phyloP scores from a whole-genome alignment of 768 basidiomycete genomes.

The Lactarius tabidus region DNA sequence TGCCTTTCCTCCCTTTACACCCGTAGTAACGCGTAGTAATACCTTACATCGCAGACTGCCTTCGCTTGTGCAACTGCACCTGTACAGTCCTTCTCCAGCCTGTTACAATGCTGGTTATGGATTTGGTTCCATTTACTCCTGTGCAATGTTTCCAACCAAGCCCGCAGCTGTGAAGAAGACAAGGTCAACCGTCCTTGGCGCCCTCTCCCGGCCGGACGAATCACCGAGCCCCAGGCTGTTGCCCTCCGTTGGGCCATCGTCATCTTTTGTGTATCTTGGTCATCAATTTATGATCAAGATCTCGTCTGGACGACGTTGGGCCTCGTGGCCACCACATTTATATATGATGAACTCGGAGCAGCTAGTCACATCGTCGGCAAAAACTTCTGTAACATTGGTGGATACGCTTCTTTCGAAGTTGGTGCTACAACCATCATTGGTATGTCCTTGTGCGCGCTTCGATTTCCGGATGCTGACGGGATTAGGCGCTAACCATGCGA shows the following conservation, averaged over 20 bases:
- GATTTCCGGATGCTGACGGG: constrained; percentile 19
- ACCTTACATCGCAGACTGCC: constrained; percentile 14
- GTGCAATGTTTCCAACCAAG: constrained; percentile 31
- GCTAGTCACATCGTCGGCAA: constrained; percentile 24
- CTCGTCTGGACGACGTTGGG: constrained; percentile 23
- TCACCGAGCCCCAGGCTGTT: constrained; percentile 24
- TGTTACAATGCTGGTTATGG: constrained; percentile 26
- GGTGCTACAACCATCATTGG: constrained; percentile 26
- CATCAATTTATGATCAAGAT: constrained; percentile 18
- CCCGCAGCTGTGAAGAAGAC: constrained; percentile 27
- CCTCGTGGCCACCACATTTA: constrained; percentile 27
- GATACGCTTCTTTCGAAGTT: constrained; percentile 28
- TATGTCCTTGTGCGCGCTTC: constrained; percentile 14
- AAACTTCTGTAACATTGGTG: constrained; percentile 27
- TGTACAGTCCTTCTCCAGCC: constrained; percentile 16
- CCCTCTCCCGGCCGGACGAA: constrained; percentile 30
- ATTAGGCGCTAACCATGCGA: constrained; percentile 16
- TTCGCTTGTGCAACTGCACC: constrained; percentile 27
- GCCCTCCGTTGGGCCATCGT: constrained; percentile 26
- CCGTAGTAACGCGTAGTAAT: neutral
- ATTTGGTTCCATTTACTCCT: constrained; percentile 30
- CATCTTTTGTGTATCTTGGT: constrained; percentile 23
- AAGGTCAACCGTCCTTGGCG: constrained; percentile 30
- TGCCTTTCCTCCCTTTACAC: neutral
- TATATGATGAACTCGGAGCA: constrained; percentile 23